Base-by-base conservation (phyloP, 768 basidiomycete genomes). In the Lentinula sp. region DNA sequence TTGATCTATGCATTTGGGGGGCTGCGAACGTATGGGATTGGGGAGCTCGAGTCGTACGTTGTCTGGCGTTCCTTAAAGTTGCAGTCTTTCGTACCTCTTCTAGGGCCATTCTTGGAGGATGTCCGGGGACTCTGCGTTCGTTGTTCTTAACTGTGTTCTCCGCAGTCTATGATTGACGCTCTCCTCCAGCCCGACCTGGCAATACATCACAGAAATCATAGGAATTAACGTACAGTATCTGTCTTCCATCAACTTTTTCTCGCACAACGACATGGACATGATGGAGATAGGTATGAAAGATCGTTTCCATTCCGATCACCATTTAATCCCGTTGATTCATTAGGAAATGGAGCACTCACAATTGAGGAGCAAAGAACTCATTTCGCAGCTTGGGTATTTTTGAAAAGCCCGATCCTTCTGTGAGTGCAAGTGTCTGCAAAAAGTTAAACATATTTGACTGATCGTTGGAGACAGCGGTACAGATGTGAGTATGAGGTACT, bases 211-310 rank as follows among this genome's bases (percentile, higher is more conserved):
- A 6, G 72, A 68, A 16, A 77, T 81, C 63, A 79, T 84, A 37
- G 69, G 59, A 4, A 76, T 67, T 18, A 82, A 83, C 61, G 78
- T 76, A 9, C 66, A 70, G 15, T 71, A 80, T 63, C 64, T 81
- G 16, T 69, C 74, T 16, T 70, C 73, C 18, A 71, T 79, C 63
- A 71, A 78, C 57, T 85, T 84, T 65, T 76, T 69, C 43, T 72
- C 76, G 0, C 82, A 84, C 64, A 82, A 83, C 60, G 83, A 85
- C 61, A 83, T 84, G 82, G 82, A 84, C 66, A 84, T 83, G 82
- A 79, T 79, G 77, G 76, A 80, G 63, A 78, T 80, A 39, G 77
- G 73, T 69, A 46, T 28, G 28, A 13, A 39, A 33, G 32, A 18
- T 4, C 12, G 23, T 16, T 33, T 3, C 10, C 4, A 2, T 54